Evolutionary conservation across 176 grass and related monocot species (phyloP).

Genomic region (Oryza brachyantha): DNA sequence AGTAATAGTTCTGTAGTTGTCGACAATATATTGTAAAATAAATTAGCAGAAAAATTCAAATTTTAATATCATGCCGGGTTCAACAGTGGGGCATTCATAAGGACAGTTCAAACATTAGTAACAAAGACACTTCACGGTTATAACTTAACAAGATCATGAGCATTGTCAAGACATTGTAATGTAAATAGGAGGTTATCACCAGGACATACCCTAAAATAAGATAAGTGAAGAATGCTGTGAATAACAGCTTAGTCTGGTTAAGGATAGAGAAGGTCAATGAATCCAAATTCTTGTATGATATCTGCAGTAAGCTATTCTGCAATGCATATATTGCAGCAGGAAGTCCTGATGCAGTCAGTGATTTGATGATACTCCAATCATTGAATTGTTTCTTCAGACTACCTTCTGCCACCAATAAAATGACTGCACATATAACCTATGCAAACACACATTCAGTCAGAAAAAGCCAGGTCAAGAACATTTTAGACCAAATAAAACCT

Average conservation of each 20-base stretch:
- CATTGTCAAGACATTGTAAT: slow-evolving; percentile 12
- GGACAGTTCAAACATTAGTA: slow-evolving; percentile 11
- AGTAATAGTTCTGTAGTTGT: not conserved
- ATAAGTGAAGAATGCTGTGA: slow-evolving; percentile 90
- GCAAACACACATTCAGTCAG: slow-evolving; percentile 38
- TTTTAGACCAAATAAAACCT: slow-evolving; percentile 20
- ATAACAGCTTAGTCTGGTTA: slow-evolving; percentile 96
- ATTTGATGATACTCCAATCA: slow-evolving; percentile 69
- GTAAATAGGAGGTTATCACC: slow-evolving; percentile 11
- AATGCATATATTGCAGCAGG: slow-evolving; percentile 94
- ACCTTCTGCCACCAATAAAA: slow-evolving; percentile 71
- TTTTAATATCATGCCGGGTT: not conserved
- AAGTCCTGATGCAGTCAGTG: slow-evolving; percentile 85
- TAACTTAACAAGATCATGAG: not conserved
- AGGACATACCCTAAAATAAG: slow-evolving; percentile 83
- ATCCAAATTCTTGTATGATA: slow-evolving; percentile 99
- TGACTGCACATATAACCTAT: slow-evolving; percentile 74
- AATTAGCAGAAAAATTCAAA: not conserved
- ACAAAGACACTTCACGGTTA: not conserved
- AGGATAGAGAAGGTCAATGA: slow-evolving; percentile 98
- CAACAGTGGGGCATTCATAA: not conserved
- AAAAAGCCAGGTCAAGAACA: not conserved
- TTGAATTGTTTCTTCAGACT: slow-evolving; percentile 59
- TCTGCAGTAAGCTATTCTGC: slow-evolving; percentile 93
- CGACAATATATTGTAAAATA: not conserved